These are phyloP conservation scores for Pyrus betulifolia DNA, from an alignment of 306 rosid species.

Conservation along the genomic window DNA sequence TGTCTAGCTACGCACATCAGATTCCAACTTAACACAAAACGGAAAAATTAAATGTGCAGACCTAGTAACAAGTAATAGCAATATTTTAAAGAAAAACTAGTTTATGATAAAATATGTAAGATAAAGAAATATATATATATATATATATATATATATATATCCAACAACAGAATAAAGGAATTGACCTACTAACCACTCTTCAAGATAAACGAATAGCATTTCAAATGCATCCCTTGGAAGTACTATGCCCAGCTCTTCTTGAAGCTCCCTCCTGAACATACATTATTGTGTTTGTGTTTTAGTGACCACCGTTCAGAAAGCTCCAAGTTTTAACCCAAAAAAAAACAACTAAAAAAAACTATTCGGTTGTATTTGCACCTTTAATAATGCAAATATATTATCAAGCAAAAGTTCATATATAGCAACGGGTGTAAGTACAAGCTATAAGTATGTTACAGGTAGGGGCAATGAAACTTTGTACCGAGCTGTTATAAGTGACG, in stretches of 20 bases:
- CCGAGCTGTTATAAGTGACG: conserved; percentile 72
- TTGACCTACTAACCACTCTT: conserved; percentile 59
- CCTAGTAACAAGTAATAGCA: background rate
- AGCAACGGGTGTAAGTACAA: background rate
- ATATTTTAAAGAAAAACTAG: background rate
- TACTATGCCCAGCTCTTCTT: conserved; percentile 83
- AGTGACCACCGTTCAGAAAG: background rate
- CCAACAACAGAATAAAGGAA: background rate
- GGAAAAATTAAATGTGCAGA: background rate
- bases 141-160: too few species aligned
- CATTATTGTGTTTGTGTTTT: background rate
- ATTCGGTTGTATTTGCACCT: background rate
- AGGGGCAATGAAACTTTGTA: conserved; percentile 20
- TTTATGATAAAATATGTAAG: background rate
- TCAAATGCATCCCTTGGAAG: conserved; percentile 92
- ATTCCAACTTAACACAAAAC: background rate
- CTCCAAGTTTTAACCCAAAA: background rate
- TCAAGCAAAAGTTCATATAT: background rate
- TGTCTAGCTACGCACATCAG: background rate
- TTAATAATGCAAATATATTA: background rate
- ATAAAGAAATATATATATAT: background rate
- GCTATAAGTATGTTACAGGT: background rate
- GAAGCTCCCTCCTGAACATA: conserved; percentile 78
- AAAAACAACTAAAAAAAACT: background rate
- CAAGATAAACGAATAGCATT: conserved; percentile 61